phyloP scores from a whole-genome alignment of 192 early-diverging fungal genomes.

The Podila epicladia region DNA sequence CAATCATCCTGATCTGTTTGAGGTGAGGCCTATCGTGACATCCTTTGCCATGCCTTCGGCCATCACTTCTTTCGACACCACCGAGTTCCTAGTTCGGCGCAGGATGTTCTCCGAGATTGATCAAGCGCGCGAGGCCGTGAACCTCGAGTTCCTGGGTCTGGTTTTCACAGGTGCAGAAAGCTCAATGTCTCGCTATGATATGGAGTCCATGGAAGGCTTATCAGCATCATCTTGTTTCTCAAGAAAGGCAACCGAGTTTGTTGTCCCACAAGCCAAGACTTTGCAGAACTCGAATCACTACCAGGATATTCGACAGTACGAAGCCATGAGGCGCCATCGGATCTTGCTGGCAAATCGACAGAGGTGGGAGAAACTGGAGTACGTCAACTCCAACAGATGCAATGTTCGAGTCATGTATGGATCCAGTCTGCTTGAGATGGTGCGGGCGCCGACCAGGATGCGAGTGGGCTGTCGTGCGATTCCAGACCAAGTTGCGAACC shows the following conservation, averaged over 20 bases:
- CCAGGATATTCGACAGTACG: conserved; percentile 54
- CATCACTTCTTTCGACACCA: conserved; percentile 33
- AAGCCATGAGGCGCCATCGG: conserved; percentile 43
- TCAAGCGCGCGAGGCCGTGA: conserved; percentile 23
- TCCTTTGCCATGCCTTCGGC: conserved; percentile 65
- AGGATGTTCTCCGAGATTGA: conserved; percentile 46
- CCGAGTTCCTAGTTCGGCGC: conserved; percentile 50
- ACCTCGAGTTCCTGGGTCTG: conserved; percentile 57
- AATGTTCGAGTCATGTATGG: conserved; percentile 53
- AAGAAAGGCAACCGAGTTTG: conserved; percentile 25
- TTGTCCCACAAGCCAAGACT: conserved; percentile 24
- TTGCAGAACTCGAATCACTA: conserved; percentile 40
- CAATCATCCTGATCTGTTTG: conserved; percentile 64
- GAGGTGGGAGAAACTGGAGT: conserved; percentile 55
- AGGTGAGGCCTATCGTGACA: conserved; percentile 67
- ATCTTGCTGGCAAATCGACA: conserved; percentile 13
- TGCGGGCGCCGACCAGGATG: conserved; percentile 16
- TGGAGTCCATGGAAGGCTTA: conserved; percentile 21
- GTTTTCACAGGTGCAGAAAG: conserved; percentile 41
- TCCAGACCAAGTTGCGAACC: conserved; percentile 39
- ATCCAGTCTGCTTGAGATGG: conserved; percentile 47
- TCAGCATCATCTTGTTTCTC: conserved; percentile 27
- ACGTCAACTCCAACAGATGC: conserved; percentile 58
- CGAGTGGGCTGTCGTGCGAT: conserved; percentile 13
- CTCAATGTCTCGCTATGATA: conserved; percentile 27